phyloP scores from a whole-genome alignment of 2,329 filamentous ascomycete genomes.

The Cryphonectria radicalis region DNA sequence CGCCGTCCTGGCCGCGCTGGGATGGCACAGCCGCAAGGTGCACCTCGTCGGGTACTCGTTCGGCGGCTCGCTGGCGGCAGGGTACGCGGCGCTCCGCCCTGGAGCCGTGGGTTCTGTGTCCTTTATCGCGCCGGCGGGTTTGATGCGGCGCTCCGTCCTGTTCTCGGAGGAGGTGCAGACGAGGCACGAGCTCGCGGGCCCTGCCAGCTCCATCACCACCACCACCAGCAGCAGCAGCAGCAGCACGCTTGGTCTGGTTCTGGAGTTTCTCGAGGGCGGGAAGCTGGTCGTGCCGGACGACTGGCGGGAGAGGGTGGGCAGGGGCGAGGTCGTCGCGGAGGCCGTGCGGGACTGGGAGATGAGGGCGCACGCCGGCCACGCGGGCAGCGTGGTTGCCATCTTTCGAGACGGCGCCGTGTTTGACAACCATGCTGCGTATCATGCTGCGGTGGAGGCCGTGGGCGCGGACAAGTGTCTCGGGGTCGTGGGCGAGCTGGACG shows the following conservation, averaged over 20 bases:
- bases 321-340: constrained; percentile 51
- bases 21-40: constrained; percentile 42
- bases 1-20: constrained; percentile 43
- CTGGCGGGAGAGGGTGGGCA: constrained; percentile 47
- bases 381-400: constrained; percentile 49
- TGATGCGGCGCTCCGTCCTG: constrained; percentile 37
- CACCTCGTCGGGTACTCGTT: constrained; percentile 57
- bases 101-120: constrained; percentile 40
- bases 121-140: constrained; percentile 53
- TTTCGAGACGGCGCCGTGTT: constrained; percentile 50
- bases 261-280: constrained; percentile 49
- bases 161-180: constrained; percentile 38
- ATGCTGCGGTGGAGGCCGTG: constrained; percentile 24
- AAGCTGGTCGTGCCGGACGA: constrained; percentile 45
- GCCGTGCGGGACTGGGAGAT: constrained; percentile 54
- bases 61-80: constrained; percentile 45
- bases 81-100: constrained; percentile 41
- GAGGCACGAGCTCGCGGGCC: not conserved
- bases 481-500: constrained; percentile 21
- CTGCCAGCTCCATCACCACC: not conserved
- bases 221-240: too few relatives aligned
- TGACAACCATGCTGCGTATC: constrained; percentile 38
- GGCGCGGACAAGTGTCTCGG: constrained; percentile 4
- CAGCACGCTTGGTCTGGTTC: constrained; percentile 40
- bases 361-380: constrained; percentile 49